These are phyloP conservation scores for Spathaspora boniae DNA, from an alignment of 805 yeast genomes.

Conservation along the genomic window DNA sequence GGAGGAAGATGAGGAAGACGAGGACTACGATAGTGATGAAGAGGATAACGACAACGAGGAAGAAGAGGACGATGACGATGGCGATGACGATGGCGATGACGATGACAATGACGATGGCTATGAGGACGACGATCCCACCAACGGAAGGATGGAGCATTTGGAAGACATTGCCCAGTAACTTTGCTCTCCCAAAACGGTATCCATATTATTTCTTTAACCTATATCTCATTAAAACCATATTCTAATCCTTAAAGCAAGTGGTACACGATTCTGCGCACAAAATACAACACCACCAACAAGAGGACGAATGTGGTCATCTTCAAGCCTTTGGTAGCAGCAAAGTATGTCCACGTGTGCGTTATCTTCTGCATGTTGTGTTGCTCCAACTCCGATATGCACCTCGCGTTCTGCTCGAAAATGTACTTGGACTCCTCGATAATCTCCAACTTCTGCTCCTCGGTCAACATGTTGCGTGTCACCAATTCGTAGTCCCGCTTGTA, in stretches of 20 bases:
- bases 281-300: conserved; percentile 28
- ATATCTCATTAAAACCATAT: neutral
- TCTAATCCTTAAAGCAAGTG: conserved; percentile 7
- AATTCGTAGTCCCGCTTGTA: conserved; percentile 78
- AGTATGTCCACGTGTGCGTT: conserved; percentile 52
- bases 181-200: too few relatives aligned
- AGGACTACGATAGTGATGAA: conserved; percentile 6
- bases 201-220: neutral
- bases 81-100: conserved; percentile 4
- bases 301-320: conserved; percentile 36
- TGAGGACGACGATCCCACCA: conserved; percentile 1
- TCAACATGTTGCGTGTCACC: conserved; percentile 64
- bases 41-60: conserved; percentile 1
- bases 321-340: conserved; percentile 50
- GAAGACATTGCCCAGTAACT: conserved; percentile 5
- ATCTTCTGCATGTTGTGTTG: conserved; percentile 57
- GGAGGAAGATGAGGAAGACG: conserved; percentile 10
- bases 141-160: conserved; percentile 7
- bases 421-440: conserved; percentile 65
- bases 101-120: neutral
- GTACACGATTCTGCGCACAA: conserved; percentile 29
- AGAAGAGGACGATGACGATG: conserved; percentile 2
- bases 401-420: conserved; percentile 61
- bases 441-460: conserved; percentile 68
- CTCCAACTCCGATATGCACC: conserved; percentile 65